Evolutionary conservation across 805 yeast genomes (phyloP), one percentile per base, ranked within the genome.

Genomic region (Barnettozyma botsteinii): DNA sequence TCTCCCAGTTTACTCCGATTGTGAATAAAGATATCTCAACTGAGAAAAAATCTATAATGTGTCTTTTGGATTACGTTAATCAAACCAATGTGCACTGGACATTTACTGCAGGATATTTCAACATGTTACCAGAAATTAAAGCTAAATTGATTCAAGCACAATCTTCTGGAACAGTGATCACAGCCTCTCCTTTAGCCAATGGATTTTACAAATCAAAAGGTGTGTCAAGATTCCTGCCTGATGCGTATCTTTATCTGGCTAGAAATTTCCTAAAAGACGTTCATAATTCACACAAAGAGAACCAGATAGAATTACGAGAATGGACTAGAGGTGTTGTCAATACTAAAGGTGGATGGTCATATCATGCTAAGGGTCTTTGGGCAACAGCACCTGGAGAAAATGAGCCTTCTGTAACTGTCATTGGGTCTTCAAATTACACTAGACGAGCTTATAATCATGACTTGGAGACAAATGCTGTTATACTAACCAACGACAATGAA

Each of bases 331-430:
- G 98, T 1, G 66, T 78, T 3, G 95, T 87, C 4, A 86, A 87
- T 55, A 74, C 83, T 7, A 73, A 79, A 1, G 73, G 69, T 22
- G 98, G 98, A 1, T 91, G 98, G 98, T 85, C 97, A 0, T 93
- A 93, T 60, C 98, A 93, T 57, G 98, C 98, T 12, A 93, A 93
- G 57, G 98, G 98, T 1, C 65, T 91, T 5, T 93, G 98, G 98
- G 63, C 85, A 0, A 68, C 75, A 8, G 66, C 68, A 11, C 83
- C 87, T 0, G 69, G 63, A 2, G 82, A 77, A 33, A 46, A 51
- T 0, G 54, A 57, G 11, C 96, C 97, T 2, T 70, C 81, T 15
- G 63, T 86, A 11, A 85, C 96, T 0, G 77, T 89, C 7, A 72
- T 93, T 36, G 98, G 98, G 0, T 85, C 96, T 1, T 87, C 97